Conservation (phyloP, 176 grass and related monocot genomes). For the Zoysia pacifica region DNA sequence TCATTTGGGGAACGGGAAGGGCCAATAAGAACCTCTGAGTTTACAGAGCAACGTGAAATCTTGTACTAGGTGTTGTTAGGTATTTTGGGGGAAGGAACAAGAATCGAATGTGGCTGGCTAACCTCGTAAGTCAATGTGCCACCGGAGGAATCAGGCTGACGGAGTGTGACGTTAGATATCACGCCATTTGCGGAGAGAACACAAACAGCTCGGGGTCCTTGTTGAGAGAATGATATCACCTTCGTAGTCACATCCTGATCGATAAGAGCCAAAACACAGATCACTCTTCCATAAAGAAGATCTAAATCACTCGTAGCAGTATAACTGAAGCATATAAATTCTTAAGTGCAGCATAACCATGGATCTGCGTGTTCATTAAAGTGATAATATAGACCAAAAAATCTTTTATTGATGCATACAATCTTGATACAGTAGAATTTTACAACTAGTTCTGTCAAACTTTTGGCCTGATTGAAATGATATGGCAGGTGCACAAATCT, state of each 20-base stretch:
- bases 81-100: constrained; percentile 10
- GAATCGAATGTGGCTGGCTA: background rate
- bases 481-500: background rate
- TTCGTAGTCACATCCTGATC: constrained; percentile 88
- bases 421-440: background rate
- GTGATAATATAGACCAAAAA: background rate
- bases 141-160: constrained; percentile 89
- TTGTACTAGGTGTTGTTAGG: background rate
- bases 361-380: background rate
- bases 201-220: constrained; percentile 79
- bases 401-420: background rate
- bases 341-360: background rate
- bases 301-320: background rate
- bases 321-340: background rate
- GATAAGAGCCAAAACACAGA: constrained; percentile 5
- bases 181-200: constrained; percentile 86
- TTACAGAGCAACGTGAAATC: constrained; percentile 7
- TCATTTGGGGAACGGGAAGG: background rate
- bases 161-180: constrained; percentile 89
- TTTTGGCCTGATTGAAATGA: background rate
- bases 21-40: constrained; percentile 4
- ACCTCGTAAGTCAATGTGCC: constrained; percentile 98
- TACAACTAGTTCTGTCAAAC: background rate
- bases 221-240: constrained; percentile 91
- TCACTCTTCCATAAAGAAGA: background rate